These are phyloP conservation scores for Aegilops bicornis DNA, from an alignment of 176 grass and related monocot species.

Conservation along the genomic window DNA sequence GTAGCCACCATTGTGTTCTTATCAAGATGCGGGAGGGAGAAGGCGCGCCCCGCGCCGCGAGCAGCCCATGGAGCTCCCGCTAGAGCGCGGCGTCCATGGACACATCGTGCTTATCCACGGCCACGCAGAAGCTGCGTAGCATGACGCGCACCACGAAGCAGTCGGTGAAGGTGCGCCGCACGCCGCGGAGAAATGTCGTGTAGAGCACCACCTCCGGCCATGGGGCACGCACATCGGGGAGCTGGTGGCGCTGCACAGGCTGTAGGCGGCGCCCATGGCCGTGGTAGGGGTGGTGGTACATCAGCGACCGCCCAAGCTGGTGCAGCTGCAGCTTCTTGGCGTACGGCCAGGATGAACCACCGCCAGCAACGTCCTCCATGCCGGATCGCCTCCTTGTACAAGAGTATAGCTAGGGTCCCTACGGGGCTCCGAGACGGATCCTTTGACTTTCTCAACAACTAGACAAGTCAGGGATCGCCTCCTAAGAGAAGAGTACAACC, in stretches of 20 bases:
- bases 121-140: conserved; percentile 52
- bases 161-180: conserved; percentile 58
- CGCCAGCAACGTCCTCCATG: conserved; percentile 37
- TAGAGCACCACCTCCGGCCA: conserved; percentile 43
- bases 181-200: conserved; percentile 58
- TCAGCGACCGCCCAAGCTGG: conserved; percentile 45
- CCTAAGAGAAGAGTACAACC: not conserved
- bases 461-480: too few species aligned
- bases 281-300: conserved; percentile 51
- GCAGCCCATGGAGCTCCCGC: conserved; percentile 48
- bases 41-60: conserved; percentile 25
- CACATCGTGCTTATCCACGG: conserved; percentile 64
- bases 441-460: too few species aligned
- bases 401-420: not conserved
- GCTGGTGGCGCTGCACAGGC: not conserved
- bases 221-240: not conserved
- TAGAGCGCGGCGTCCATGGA: conserved; percentile 58
- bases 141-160: conserved; percentile 54
- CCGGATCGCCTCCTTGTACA: not conserved
- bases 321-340: conserved; percentile 43
- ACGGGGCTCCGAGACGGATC: too few species aligned
- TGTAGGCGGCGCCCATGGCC: conserved; percentile 40
- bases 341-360: not conserved
- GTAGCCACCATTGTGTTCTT: too few species aligned
- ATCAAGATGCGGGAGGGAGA: conserved; percentile 37